phyloP scores from a whole-genome alignment of 1,284 basidiomycete genomes.

The Pseudozyma thailandica region DNA sequence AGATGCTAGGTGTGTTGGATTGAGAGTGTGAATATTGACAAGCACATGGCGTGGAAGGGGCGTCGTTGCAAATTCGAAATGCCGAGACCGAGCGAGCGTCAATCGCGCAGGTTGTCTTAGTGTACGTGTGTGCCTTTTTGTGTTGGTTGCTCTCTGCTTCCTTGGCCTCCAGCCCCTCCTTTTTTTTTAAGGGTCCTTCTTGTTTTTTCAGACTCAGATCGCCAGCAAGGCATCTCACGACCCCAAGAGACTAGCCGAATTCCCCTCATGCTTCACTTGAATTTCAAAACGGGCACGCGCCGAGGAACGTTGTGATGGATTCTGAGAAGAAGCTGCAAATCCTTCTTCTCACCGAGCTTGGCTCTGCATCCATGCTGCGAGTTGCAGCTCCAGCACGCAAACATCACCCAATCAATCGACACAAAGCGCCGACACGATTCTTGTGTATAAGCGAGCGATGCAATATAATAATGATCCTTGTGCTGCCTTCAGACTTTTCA shows the following conservation, averaged over 20 bases:
- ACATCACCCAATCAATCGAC: too few relatives aligned
- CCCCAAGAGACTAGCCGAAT: background rate
- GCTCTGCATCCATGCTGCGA: too few relatives aligned
- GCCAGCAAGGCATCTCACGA: background rate
- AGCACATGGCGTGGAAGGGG: too few relatives aligned
- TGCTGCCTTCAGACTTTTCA: too few relatives aligned
- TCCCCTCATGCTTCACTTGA: too few relatives aligned
- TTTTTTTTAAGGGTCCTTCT: background rate
- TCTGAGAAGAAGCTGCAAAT: background rate
- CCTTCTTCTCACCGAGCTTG: conserved; percentile 26
- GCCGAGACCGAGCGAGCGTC: background rate
- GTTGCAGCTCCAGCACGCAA: too few relatives aligned
- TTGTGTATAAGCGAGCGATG: too few relatives aligned
- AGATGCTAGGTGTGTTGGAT: background rate
- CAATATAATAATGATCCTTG: too few relatives aligned
- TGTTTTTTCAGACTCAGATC: background rate
- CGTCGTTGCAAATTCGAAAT: background rate
- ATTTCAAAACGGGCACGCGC: background rate
- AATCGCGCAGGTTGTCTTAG: background rate
- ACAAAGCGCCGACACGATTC: too few relatives aligned
- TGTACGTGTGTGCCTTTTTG: background rate
- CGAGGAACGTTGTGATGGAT: too few relatives aligned
- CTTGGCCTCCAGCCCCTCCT: background rate
- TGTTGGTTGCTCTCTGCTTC: too few relatives aligned
- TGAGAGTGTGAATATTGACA: too few relatives aligned